A percentile compares a stretch with the other conserved stretches of the same genome.
These are phyloP conservation scores for Cladochytrium tenue DNA, from an alignment of 371 early-diverging fungal species.

Conservation along the genomic window DNA sequence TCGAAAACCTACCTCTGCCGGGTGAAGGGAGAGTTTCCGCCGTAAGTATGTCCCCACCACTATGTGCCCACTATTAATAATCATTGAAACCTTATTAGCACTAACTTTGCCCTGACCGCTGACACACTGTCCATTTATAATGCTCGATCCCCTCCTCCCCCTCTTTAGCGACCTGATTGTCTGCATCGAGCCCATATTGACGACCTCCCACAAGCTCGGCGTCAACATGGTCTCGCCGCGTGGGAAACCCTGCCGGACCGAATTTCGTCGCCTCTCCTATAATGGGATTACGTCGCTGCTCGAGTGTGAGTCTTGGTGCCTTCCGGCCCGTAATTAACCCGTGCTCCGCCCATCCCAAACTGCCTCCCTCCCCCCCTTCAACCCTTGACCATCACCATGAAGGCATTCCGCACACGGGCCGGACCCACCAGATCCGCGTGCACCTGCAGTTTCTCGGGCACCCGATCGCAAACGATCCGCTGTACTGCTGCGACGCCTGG, in stretches of 20 bases:
- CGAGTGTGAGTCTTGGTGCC: conserved; percentile 46
- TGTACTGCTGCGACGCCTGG: conserved; percentile 82
- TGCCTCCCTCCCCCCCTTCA: no score
- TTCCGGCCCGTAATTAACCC: no score
- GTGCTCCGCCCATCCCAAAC: no score
- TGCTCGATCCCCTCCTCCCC: no score
- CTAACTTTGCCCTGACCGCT: no score
- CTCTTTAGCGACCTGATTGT: conserved; percentile 33
- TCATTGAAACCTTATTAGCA: no score
- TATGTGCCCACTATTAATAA: background rate
- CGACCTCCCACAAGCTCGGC: conserved; percentile 80
- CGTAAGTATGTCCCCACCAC: conserved; percentile 39
- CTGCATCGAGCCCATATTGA: conserved; percentile 80
- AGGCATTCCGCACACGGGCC: conserved; percentile 87
- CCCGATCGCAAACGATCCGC: conserved; percentile 96
- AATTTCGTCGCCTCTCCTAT: conserved; percentile 56
- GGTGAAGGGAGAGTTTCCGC: conserved; percentile 85
- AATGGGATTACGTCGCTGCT: conserved; percentile 72
- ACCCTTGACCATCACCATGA: no score
- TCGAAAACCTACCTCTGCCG: conserved; percentile 85
- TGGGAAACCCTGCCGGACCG: conserved; percentile 79
- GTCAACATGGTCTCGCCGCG: conserved; percentile 75
- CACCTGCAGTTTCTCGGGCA: conserved; percentile 94
- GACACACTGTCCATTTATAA: no score
- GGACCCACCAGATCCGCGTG: conserved; percentile 99